Percentiles rank a stretch among this genome's conserved stretches.
These are phyloP conservation scores for Otatea glauca DNA, from an alignment of 176 grass and related monocot genomes.

Conservation along the genomic window DNA sequence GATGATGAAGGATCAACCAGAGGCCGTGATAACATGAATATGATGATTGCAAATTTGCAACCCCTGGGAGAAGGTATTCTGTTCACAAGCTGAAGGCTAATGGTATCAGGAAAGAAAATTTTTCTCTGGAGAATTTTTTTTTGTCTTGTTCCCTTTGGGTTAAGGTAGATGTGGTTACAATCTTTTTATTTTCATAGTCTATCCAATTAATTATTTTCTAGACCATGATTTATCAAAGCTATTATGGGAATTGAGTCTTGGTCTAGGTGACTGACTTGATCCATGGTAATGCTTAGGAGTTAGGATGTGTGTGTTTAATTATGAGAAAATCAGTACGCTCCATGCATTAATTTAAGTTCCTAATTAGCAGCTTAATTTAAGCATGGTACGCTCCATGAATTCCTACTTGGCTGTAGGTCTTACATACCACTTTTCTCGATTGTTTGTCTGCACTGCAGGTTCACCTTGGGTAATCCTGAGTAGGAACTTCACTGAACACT, in stretches of 20 bases:
- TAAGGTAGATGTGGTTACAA: neutral
- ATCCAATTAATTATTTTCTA: neutral
- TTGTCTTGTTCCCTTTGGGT: neutral
- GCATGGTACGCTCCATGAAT: neutral
- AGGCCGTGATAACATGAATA: neutral
- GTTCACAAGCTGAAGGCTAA: neutral
- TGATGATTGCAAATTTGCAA: neutral
- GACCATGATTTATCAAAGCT: neutral
- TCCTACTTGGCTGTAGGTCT: neutral
- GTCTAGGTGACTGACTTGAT: neutral
- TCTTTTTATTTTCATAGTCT: neutral
- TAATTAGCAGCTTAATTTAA: neutral
- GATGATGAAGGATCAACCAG: neutral
- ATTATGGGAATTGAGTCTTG: neutral
- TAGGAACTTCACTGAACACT: constrained; percentile 67
- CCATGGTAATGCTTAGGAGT: neutral
- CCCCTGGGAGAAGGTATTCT: neutral
- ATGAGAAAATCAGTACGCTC: neutral
- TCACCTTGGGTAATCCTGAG: constrained; percentile 89
- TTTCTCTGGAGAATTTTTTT: neutral
- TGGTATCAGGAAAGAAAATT: neutral
- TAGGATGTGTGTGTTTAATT: neutral
- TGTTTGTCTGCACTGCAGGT: constrained; percentile 45
- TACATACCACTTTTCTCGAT: neutral
- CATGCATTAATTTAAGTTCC: neutral